Percentiles rank a stretch among this genome's conserved stretches.
phyloP scores from a whole-genome alignment of 208 protist species.

The Trypanosomatidae sp. region DNA sequence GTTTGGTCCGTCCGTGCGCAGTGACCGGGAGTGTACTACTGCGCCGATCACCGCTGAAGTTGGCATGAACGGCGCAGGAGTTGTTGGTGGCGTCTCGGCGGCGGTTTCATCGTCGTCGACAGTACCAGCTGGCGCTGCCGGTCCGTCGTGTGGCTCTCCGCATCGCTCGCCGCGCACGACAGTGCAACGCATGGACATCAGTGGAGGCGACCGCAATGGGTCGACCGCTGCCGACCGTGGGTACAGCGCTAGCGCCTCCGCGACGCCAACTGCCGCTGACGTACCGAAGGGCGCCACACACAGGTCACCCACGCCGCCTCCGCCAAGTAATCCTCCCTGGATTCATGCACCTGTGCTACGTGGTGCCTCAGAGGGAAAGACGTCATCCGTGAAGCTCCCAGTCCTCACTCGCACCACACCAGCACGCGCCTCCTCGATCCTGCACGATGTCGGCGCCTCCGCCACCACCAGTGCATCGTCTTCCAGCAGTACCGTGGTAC shows the following conservation, averaged over 20 bases:
- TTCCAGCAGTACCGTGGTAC: not conserved
- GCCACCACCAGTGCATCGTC: not conserved
- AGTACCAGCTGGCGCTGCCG: not conserved
- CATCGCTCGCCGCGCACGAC: conserved; percentile 12
- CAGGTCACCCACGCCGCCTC: not conserved
- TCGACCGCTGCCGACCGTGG: conserved; percentile 10
- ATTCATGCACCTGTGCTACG: not conserved
- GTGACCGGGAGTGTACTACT: conserved; percentile 25
- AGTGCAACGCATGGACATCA: conserved; percentile 20
- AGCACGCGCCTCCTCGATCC: not conserved
- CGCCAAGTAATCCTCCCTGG: not conserved
- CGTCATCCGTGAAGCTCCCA: conserved; percentile 5
- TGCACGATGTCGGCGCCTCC: not conserved
- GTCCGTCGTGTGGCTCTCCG: conserved; percentile 13
- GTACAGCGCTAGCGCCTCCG: conserved; percentile 8
- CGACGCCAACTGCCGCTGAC: not conserved
- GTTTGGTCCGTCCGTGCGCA: conserved; percentile 15
- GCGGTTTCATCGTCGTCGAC: not conserved
- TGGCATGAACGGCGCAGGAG: conserved; percentile 4
- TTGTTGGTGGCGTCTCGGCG: conserved; percentile 10
- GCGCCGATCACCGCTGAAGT: conserved; percentile 15
- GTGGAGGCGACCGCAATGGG: not conserved
- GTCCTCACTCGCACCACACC: conserved; percentile 8
- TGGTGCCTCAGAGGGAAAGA: not conserved
- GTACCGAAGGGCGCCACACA: not conserved